Percentiles rank a stretch among this genome's conserved stretches.
phyloP scores from a whole-genome alignment of 2,329 filamentous ascomycete species.

The Diaporthe sp. region DNA sequence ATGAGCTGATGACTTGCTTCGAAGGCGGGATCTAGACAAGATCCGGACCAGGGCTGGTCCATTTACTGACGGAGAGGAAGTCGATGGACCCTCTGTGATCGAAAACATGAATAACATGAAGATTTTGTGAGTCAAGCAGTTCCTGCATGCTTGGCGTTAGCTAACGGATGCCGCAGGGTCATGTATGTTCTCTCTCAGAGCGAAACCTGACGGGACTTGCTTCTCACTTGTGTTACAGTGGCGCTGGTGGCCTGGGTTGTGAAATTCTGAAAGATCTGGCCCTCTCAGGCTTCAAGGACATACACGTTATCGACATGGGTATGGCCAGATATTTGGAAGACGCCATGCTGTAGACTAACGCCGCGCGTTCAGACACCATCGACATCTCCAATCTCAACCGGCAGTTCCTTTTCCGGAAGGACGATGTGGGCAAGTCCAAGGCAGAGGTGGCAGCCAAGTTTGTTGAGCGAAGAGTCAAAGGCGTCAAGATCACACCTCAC shows the following conservation, averaged over 20 bases:
- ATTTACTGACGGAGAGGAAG: conserved; percentile 78
- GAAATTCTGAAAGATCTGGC: conserved; percentile 98
- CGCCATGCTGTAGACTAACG: conserved; percentile 33
- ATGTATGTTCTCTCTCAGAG: conserved; percentile 57
- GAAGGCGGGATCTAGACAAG: conserved; percentile 86
- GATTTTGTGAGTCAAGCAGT: conserved; percentile 72
- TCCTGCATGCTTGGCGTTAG: conserved; percentile 4
- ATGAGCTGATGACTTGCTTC: conserved; percentile 41
- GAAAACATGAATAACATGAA: conserved; percentile 77
- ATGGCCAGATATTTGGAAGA: conserved; percentile 47
- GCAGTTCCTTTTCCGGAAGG: conserved; percentile 93
- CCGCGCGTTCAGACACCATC: conserved; percentile 80
- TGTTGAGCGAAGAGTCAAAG: conserved; percentile 89
- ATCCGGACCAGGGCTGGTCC: conserved; percentile 84
- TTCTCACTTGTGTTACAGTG: conserved; percentile 65
- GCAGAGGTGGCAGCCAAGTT: conserved; percentile 93
- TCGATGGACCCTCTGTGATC: conserved; percentile 65
- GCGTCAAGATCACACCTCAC: conserved; percentile 93
- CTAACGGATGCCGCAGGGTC: conserved; percentile 57
- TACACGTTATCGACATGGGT: conserved; percentile 99
- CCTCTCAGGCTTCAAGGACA: conserved; percentile 94
- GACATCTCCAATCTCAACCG: conserved; percentile 98
- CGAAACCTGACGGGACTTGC: conserved; percentile 39
- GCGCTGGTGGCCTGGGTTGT: conserved; percentile 93
- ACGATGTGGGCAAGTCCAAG: conserved; percentile 93